These are phyloP conservation scores for Elaeis guineensis DNA, from an alignment of 176 grass and related monocot species.

Conservation along the genomic window DNA sequence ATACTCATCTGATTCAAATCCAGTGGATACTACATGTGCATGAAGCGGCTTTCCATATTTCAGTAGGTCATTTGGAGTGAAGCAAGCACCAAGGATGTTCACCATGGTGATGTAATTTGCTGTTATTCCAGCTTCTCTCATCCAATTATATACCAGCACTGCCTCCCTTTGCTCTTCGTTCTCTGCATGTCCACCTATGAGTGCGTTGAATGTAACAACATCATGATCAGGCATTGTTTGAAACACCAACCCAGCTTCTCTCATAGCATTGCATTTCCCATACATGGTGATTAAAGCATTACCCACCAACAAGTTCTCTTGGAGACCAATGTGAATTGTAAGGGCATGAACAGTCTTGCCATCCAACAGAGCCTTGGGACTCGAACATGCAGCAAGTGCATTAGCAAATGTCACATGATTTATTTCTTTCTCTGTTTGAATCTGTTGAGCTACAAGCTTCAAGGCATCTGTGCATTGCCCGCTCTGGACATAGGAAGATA, in stretches of 20 bases:
- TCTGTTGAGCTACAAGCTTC: conserved; percentile 26
- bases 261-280: conserved; percentile 48
- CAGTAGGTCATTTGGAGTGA: conserved; percentile 27
- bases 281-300: conserved; percentile 68
- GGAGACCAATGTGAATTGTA: conserved; percentile 34
- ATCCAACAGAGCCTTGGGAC: conserved; percentile 33
- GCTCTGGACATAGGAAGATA: conserved; percentile 48
- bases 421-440: conserved; percentile 35
- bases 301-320: conserved; percentile 35
- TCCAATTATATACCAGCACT: conserved; percentile 50
- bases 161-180: conserved; percentile 30
- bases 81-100: conserved; percentile 50
- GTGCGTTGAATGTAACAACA: conserved; percentile 60
- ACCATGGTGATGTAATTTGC: conserved; percentile 76
- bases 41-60: conserved; percentile 55
- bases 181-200: conserved; percentile 52
- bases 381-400: conserved; percentile 47
- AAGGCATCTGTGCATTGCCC: conserved; percentile 30
- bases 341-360: conserved; percentile 71
- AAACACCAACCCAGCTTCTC: conserved; percentile 43
- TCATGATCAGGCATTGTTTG: conserved; percentile 42
- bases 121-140: conserved; percentile 40
- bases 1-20: conserved; percentile 59
- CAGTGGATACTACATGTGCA: conserved; percentile 46
- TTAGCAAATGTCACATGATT: conserved; percentile 69